Conservation (phyloP, 73 alveolate species). For the Blepharisma japonicum region DNA sequence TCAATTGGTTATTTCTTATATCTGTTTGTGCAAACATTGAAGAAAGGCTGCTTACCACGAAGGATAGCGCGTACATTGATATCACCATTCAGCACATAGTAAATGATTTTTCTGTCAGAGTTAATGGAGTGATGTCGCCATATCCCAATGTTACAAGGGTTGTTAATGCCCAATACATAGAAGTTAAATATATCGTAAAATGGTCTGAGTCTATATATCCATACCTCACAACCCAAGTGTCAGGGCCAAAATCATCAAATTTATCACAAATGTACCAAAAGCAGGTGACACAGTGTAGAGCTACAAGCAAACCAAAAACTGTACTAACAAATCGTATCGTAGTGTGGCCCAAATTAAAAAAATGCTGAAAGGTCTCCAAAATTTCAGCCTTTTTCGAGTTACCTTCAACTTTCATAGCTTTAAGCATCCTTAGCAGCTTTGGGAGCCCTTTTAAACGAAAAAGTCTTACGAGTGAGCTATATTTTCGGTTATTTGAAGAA, state of each 20-base stretch:
- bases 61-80: slow-evolving; percentile 3
- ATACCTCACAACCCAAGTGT: slow-evolving; percentile 3
- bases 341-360: neutral
- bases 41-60: neutral
- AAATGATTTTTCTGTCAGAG: slow-evolving; percentile 4
- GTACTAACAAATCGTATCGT: neutral
- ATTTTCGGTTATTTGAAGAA: neutral
- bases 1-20: neutral
- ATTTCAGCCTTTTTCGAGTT: neutral
- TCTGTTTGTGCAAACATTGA: slow-evolving; percentile 6
- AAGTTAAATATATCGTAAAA: neutral
- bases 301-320: neutral
- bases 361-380: neutral
- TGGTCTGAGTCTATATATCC: neutral
- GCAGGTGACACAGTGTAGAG: neutral
- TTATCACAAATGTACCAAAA: neutral
- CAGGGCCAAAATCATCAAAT: slow-evolving; percentile 25
- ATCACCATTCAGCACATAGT: slow-evolving; percentile 22
- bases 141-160: slow-evolving; percentile 20
- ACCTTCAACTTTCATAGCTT: neutral
- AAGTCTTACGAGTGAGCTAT: slow-evolving; percentile 4
- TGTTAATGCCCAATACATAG: slow-evolving; percentile 28
- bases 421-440: neutral
- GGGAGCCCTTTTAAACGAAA: slow-evolving; percentile 12
- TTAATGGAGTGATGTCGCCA: slow-evolving; percentile 30